Evolutionary conservation across 305 asterid species (phyloP), one percentile per base, ranked within the genome.

Genomic region (Fraxinus angustifolia): DNA sequence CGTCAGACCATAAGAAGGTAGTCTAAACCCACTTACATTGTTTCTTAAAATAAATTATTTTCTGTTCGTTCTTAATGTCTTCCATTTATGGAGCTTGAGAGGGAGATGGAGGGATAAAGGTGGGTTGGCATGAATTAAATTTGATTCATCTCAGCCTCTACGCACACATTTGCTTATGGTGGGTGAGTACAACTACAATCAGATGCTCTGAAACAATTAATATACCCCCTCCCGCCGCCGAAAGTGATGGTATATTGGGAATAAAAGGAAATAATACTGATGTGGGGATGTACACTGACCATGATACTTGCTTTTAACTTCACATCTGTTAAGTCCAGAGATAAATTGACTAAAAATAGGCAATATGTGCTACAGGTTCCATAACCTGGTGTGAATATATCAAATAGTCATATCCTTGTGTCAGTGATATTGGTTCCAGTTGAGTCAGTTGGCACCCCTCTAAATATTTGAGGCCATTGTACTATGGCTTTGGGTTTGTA

Each of bases 1-100:
- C 94, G 92, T 42, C 96, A 92, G 86, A 85, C 95, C 80, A 78
- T 88, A 82, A 89, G 97, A 88, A 94, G 98, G 98, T 92, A 81
- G 75, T 75, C 19, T 62, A 60, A 21, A 10, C 83, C 48, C 73
- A 31, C 28, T 72, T 53, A 1, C 28, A 26, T 68, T 31, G 23
- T 53, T 60, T 58, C 31, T 12, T 62, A 17, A 62, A 50, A 33
- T 78, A 76, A 62, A 23, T 3, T 28, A 0, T 38, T 8, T 67
- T 26, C 72, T 65, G n/a, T 23, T 65, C 10, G 26, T 65, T 62
- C 72, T 62, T 11, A 7, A 62, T 62, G 72, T 62, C 7, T 62
- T 19, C 16, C 11, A 23, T 62, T 8, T 0, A 62, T 23, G 6
- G 72, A 62, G 23, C 16, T 62, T 1, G 10, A 62, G 72, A 8